Evolutionary conservation across 2,329 filamentous ascomycete genomes (phyloP).

Genomic region (Xylaria sp.): DNA sequence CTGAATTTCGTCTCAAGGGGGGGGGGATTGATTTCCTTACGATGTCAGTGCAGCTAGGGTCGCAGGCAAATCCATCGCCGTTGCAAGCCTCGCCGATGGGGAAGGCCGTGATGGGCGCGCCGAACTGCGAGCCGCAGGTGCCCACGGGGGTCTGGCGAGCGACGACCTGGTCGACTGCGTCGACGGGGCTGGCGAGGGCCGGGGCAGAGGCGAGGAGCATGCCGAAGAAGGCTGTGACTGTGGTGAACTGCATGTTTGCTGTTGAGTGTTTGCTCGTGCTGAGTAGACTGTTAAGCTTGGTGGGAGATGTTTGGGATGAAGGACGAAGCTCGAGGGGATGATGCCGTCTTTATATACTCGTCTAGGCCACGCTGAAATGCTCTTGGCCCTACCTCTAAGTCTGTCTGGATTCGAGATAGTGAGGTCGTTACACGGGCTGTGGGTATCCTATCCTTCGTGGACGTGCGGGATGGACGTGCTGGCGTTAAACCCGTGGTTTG

Average conservation of each 20-base stretch:
- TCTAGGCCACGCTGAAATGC: background rate
- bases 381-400: no score
- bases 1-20: background rate
- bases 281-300: conserved; percentile 16
- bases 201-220: conserved; percentile 32
- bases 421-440: background rate
- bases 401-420: background rate
- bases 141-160: conserved; percentile 27
- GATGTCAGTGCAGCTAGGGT: conserved; percentile 32
- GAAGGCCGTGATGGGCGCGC: conserved; percentile 33
- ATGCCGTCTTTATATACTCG: conserved; percentile 19
- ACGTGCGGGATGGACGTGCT: background rate
- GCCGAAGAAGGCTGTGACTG: conserved; percentile 27
- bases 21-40: conserved; percentile 14
- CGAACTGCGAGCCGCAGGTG: conserved; percentile 34
- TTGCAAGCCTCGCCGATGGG: conserved; percentile 34
- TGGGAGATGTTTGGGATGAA: conserved; percentile 10
- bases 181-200: conserved; percentile 28
- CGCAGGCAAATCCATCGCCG: conserved; percentile 32
- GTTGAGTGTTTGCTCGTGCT: background rate
- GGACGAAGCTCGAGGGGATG: background rate
- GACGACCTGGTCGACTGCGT: conserved; percentile 11
- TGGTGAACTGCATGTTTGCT: conserved; percentile 32
- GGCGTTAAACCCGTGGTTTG: background rate
- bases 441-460: background rate